Evolutionary conservation across 192 early-diverging fungal species (phyloP), one percentile per base, ranked within the genome.

Genomic region (Podila verticillata): DNA sequence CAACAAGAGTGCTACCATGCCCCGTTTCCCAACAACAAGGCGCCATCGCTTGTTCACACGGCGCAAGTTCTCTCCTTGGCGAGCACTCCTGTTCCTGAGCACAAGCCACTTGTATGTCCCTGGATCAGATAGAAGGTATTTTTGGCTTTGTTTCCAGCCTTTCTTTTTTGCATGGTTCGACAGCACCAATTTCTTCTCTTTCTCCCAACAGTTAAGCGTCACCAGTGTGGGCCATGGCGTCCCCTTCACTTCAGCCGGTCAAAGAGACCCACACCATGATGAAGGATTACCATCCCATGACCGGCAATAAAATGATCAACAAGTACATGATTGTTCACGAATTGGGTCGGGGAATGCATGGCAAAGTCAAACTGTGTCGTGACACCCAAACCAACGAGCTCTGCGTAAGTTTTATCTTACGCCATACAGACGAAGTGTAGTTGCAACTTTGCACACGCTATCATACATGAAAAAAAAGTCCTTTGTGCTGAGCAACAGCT

Each of bases 261-360:
- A 91, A 94, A 65, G 96, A 96, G 80, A 98, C 96, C 6, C 85
- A 89, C 61, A 91, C 85, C 48, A 93, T 98, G 78, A 90, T 90
- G 68, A 92, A 95, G 56, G 91, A 94, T 57, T 91, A 93, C 78
- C 95, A 98, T 72, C 89, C 91, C 56, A 83, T 77, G 48, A 95
- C 94, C 1, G 97, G 97, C 20, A 92, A 93, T 81, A 99, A 99
- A 72, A 93, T 94, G 89, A 95, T 99, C 75, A 99, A 99, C 84
- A 89, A 97, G 63, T 99, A 97, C 83, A 92, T 96, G 86, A 89
- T 99, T 15, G 79, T 98, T 15, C 85, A 85, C 51, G 96, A 97
- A 81, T 85, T 99, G 10, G 97, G 97, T 4, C 85, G 97, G 29
- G 97, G 97, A 35, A 93, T 94, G 10, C 96, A 99, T 71, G 97